phyloP scores from a whole-genome alignment of 805 yeast species.

The Candida silvicultrix region DNA sequence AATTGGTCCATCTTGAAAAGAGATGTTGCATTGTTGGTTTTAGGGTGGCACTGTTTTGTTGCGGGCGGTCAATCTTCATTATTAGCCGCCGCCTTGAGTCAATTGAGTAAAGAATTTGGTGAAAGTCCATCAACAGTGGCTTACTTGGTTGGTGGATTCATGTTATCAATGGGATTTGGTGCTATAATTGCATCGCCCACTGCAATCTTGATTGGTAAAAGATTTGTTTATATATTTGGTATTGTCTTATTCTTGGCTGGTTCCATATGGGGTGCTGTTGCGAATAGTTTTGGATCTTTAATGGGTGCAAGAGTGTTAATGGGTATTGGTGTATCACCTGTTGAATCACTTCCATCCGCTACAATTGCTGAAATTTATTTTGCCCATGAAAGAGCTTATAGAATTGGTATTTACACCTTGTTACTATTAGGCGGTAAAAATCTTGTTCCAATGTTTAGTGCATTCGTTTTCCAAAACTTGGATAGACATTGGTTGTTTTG shows the following conservation, averaged over 20 bases:
- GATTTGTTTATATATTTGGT: constrained; percentile 46
- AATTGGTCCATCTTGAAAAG: constrained; percentile 61
- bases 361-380: constrained; percentile 57
- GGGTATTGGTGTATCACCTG: constrained; percentile 58
- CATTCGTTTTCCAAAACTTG: constrained; percentile 40
- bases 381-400: constrained; percentile 55
- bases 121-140: constrained; percentile 36
- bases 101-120: constrained; percentile 36
- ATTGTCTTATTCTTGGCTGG: constrained; percentile 44
- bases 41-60: constrained; percentile 51
- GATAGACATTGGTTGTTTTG: constrained; percentile 59
- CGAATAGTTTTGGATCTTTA: constrained; percentile 41
- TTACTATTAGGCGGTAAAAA: constrained; percentile 57
- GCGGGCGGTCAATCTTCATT: constrained; percentile 61
- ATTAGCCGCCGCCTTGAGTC: constrained; percentile 48
- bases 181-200: constrained; percentile 52
- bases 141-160: constrained; percentile 50
- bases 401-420: constrained; percentile 52
- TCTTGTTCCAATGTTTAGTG: constrained; percentile 49
- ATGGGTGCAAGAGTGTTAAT: constrained; percentile 52
- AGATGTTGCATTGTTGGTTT: constrained; percentile 43
- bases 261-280: constrained; percentile 46
- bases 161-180: constrained; percentile 55
- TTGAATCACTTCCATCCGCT: constrained; percentile 54
- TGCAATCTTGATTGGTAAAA: constrained; percentile 50